Evolutionary conservation across 2,329 filamentous ascomycete genomes (phyloP), one percentile per base, ranked within the genome.

Genomic region (Trichoderma pleuroti): DNA sequence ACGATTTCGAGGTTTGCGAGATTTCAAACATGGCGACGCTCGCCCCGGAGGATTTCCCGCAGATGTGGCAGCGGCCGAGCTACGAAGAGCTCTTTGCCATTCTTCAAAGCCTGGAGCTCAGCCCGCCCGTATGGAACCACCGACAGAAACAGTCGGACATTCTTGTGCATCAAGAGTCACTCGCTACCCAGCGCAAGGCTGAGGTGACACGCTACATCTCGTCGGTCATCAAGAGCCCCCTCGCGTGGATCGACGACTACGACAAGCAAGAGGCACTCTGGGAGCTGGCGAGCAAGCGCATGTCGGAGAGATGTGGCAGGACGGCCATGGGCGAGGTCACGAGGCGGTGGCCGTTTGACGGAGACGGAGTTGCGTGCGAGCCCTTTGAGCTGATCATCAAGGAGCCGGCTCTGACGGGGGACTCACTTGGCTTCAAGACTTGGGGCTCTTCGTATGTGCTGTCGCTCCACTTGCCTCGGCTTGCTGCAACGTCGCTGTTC

Each of bases 401-500:
- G 70, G 96, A 99, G 78, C 96, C 96, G 2, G 90, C 94, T 1
- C 84, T 98, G 70, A 97, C 93, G 0, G 92, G 92, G 8, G 95
- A 98, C 80, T 92, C 93, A 71, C 85, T 98, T 21, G 96, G 96
- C 1, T 86, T 97, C 79, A 98, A 99, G 81, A 99, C 96, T 0
- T 98, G 96, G 96, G 93, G 92, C 0, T 95, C 94, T 0, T 95
- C 94, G 0, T 97, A 94, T 77, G 86, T 97, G 2, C 88, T 98
- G 5, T 92, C 95, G 0, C 91, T 88, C 74, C 89, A 92, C 28
- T 86, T 98, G 30, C 83, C 83, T 24, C 77, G 77, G 14, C 82
- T 90, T 49, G 80, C 77, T 9, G 80, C 78, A 56, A 83, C 80
- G 16, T 81, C 82, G 0, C 76, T 89, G 26, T 82, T 82, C 36